These are phyloP conservation scores for Colletotrichum lentis DNA, from an alignment of 2,329 filamentous ascomycete genomes.

Conservation along the genomic window DNA sequence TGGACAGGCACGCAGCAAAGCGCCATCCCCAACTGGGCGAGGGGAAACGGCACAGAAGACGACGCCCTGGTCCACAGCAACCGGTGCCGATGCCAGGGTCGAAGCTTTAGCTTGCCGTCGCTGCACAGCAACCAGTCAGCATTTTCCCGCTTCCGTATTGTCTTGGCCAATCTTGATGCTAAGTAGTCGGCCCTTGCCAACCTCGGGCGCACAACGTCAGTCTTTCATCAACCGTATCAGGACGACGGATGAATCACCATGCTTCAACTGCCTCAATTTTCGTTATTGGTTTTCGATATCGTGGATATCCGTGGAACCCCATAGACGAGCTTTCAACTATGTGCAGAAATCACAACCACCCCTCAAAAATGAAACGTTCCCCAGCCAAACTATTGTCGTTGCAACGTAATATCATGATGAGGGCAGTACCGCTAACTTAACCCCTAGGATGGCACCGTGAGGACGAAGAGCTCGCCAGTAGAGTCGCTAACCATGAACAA, in stretches of 20 bases:
- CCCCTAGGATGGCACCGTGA: constrained; percentile 43
- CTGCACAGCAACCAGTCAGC: constrained; percentile 34
- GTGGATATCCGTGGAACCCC: not conserved
- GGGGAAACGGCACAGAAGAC: not conserved
- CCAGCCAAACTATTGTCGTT: not conserved
- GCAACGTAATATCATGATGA: not conserved
- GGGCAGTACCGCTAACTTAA: not conserved
- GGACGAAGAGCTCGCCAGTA: constrained; percentile 73
- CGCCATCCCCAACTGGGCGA: constrained; percentile 26
- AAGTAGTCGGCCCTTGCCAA: constrained; percentile 8
- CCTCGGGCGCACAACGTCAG: not conserved
- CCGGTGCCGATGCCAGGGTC: constrained; percentile 32
- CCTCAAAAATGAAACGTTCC: not conserved
- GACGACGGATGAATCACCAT: not conserved
- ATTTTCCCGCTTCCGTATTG: constrained; percentile 17
- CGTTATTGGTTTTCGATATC: not conserved
- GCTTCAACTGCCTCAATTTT: not conserved
- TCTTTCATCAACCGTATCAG: not conserved
- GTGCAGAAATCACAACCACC: not conserved
- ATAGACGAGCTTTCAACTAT: not conserved
- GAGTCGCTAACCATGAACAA: constrained; percentile 70
- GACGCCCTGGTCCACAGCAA: constrained; percentile 24
- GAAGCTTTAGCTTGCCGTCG: constrained; percentile 17
- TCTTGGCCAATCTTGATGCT: constrained; percentile 10
- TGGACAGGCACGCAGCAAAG: too few relatives aligned